phyloP scores from a whole-genome alignment of 768 basidiomycete genomes.

The Boletus sp. region DNA sequence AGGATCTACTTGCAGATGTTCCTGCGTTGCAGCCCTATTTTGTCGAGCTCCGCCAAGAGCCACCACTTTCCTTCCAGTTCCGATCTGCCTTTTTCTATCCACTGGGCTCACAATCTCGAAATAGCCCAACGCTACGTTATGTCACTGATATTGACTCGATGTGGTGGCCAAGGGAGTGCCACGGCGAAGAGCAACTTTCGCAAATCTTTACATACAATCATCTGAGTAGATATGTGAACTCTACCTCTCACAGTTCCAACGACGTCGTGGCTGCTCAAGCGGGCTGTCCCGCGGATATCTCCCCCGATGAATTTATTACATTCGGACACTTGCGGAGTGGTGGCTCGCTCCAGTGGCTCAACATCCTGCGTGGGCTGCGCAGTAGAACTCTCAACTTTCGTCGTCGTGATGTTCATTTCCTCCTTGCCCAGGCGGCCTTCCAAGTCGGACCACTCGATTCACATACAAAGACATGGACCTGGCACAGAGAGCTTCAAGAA shows the following conservation, averaged over 20 bases:
- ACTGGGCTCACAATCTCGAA: no score
- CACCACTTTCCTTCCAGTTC: no score
- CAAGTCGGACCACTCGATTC: constrained; percentile 23
- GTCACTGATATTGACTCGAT: no score
- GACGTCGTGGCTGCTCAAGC: background rate
- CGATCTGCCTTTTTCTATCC: no score
- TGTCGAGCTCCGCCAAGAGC: background rate
- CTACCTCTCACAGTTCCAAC: background rate
- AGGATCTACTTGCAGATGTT: constrained; percentile 11
- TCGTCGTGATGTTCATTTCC: background rate
- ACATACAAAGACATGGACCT: background rate
- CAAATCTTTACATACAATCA: no score
- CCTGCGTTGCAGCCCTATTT: constrained; percentile 19
- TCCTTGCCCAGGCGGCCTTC: background rate
- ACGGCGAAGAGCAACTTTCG: no score
- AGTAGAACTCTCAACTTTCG: background rate
- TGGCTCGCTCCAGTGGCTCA: background rate
- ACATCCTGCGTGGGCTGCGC: background rate
- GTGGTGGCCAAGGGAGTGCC: no score
- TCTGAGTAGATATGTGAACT: no score
- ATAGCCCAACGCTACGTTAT: background rate
- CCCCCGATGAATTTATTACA: background rate
- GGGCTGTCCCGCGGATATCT: background rate
- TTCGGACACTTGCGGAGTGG: background rate
- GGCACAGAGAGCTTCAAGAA: background rate